Base-by-base conservation (phyloP, 2,329 filamentous ascomycete species). In the Triangularia setosa region DNA sequence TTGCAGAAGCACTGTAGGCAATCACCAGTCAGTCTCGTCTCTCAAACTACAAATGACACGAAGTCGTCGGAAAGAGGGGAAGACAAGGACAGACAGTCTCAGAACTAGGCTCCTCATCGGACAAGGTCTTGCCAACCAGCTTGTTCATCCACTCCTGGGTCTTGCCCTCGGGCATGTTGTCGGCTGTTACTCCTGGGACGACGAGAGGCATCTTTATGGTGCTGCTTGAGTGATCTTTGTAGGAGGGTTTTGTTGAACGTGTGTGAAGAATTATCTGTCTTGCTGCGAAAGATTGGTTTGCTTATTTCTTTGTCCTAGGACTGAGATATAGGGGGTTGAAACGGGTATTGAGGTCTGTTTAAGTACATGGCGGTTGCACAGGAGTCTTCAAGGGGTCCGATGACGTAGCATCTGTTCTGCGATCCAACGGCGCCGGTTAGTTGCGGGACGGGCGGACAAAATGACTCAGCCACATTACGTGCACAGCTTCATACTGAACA, bases 101-200 rank as follows among this genome's bases (percentile, higher is more conserved):
- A 68, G 77, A 82, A 61, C 80, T 79, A 18, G 75, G 73, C 25
- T 55, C 23, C 16, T 76, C 71, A 0, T 86, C 85, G 11, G 80
- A 80, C 12, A 88, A 75, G 57, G 80, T 88, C 83, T 89, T 89
- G 72, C 87, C 87, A 55, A 86, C 81, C 4, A 89, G 79, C 79
- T 87, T 87, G 75, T 81, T 82, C 69, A 77, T 78, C 87, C 87
- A 89, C 71, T 86, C 79, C 65, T 85, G 78, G 35, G 81, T 84
- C 75, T 80, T 79, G 73, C 77, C 72, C 70, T 74, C 76, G 67
- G 74, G 74, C 48, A 79, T 75, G 66, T 76, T 71, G 66, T 76
- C 71, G 59, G 70, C 79, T 67, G 79, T 86, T 70, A 87, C 77
- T 72, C 83, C 84, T 62, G 86, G 85, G 18, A 87, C 81, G 70